Evolutionary conservation across 148 eudicot genomes (phyloP).

Genomic region (Pharnaceum exiguum): DNA sequence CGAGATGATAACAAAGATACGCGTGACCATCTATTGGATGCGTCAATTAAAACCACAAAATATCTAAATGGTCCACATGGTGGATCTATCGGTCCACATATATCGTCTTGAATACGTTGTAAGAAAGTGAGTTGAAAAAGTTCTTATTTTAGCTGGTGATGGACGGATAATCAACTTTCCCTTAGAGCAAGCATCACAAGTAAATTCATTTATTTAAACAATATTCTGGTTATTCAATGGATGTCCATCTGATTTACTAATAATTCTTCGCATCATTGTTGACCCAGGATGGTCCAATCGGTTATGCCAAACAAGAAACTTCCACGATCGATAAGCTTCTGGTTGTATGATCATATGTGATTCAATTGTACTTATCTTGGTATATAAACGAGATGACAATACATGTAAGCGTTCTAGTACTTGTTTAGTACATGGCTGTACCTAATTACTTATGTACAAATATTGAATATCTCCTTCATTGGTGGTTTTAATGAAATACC

Average conservation of each 20-base stretch:
- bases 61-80: too few relatives aligned
- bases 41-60: neutral
- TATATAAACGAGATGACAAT: too few relatives aligned
- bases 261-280: neutral
- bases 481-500: neutral
- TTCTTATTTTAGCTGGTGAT: neutral
- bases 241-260: neutral
- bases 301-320: too few relatives aligned
- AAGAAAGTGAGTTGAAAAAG: neutral
- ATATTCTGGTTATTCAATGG: neutral
- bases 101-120: neutral
- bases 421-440: too few relatives aligned
- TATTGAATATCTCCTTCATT: neutral
- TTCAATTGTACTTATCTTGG: too few relatives aligned
- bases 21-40: neutral
- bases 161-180: neutral
- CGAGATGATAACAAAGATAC: neutral
- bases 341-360: too few relatives aligned
- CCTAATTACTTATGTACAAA: neutral
- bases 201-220: neutral
- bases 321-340: too few relatives aligned
- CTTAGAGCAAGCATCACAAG: neutral
- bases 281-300: too few relatives aligned
- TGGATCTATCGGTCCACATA: neutral
- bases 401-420: too few relatives aligned